phyloP scores from a whole-genome alignment of 176 grass and related monocot genomes.

The Guadua angustifolia region DNA sequence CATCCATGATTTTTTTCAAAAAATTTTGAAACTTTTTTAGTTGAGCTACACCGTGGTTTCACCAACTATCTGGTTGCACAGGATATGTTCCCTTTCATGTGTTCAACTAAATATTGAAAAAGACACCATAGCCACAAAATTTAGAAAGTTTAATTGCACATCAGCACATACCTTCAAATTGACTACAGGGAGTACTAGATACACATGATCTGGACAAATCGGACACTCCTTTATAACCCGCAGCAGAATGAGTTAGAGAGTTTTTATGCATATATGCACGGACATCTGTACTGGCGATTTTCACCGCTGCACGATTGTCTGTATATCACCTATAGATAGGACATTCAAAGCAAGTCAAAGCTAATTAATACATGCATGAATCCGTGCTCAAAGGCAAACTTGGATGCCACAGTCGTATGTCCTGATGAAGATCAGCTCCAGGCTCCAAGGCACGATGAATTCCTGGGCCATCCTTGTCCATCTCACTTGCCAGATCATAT shows the following conservation, averaged over 20 bases:
- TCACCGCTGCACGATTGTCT: not conserved
- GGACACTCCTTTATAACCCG: not conserved
- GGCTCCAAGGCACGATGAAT: constrained; percentile 5
- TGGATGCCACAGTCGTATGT: not conserved
- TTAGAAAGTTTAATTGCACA: no score
- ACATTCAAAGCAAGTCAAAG: not conserved
- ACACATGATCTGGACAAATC: constrained; percentile 12
- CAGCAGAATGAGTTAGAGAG: not conserved
- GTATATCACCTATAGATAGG: not conserved
- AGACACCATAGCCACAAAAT: no score
- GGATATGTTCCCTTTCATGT: no score
- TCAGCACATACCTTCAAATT: no score
- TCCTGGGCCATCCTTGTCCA: constrained; percentile 2
- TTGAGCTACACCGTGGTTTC: no score
- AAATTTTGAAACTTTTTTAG: no score
- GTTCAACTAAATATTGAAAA: no score
- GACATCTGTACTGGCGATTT: not conserved
- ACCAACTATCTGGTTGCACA: no score
- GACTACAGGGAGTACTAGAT: not conserved
- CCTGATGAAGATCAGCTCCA: not conserved
- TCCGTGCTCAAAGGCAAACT: not conserved
- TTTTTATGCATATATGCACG: not conserved
- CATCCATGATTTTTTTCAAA: no score
- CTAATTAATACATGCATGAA: not conserved
- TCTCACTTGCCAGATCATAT: constrained; percentile 2